Conservation (phyloP, 108 stramenopile species). For the Ochromonas danica region DNA sequence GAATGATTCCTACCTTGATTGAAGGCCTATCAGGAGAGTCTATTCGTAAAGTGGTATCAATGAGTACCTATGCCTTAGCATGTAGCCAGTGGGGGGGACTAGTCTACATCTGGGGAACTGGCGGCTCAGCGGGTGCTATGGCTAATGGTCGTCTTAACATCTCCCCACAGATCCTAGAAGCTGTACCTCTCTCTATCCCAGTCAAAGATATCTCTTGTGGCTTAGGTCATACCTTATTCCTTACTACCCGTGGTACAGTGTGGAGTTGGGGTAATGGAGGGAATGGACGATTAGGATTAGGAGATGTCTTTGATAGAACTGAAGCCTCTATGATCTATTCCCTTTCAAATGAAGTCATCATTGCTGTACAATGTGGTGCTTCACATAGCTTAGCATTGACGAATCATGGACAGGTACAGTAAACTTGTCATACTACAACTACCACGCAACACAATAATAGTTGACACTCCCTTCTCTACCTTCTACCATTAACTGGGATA, state of each 20-base stretch:
- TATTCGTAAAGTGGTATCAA: slow-evolving; percentile 11
- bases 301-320: slow-evolving; percentile 41
- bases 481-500: too few relatives aligned
- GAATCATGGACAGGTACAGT: slow-evolving; percentile 22
- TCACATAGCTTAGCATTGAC: slow-evolving; percentile 50
- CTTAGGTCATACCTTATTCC: slow-evolving; percentile 43
- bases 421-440: too few relatives aligned
- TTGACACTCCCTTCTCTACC: too few relatives aligned
- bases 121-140: slow-evolving; percentile 7
- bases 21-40: background rate
- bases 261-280: slow-evolving; percentile 50
- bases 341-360: slow-evolving; percentile 33
- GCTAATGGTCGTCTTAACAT: background rate
- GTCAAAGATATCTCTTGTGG: slow-evolving; percentile 54
- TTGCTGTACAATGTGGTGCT: slow-evolving; percentile 46
- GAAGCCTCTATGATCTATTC: slow-evolving; percentile 27
- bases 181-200: background rate
- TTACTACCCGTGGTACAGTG: slow-evolving; percentile 35
- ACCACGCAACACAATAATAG: background rate
- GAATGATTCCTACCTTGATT: slow-evolving; percentile 15
- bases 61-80: slow-evolving; percentile 27
- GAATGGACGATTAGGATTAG: slow-evolving; percentile 54
- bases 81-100: background rate
- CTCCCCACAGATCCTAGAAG: background rate
- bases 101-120: slow-evolving; percentile 32